Percentiles rank a stretch among this genome's conserved stretches.
Evolutionary conservation across 805 yeast genomes (phyloP).

Genomic region (Pichia gijzeniarum): DNA sequence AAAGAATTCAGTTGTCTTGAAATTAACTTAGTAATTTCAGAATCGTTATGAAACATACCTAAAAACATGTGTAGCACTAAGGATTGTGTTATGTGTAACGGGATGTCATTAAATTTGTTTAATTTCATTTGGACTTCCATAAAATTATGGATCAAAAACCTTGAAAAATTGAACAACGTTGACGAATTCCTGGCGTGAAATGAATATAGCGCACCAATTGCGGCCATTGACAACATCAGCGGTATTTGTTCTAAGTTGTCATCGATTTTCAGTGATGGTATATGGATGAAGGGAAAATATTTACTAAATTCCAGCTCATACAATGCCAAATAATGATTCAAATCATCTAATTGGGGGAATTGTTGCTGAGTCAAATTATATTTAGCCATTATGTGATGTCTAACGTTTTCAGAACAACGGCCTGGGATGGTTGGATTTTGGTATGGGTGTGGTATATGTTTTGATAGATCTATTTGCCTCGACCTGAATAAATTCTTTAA

Average conservation of each 20-base stretch:
- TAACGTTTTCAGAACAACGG: constrained; percentile 44
- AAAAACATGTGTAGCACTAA: constrained; percentile 49
- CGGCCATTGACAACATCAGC: constrained; percentile 69
- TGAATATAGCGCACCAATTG: constrained; percentile 83
- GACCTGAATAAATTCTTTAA: constrained; percentile 56
- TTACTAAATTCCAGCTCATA: constrained; percentile 73
- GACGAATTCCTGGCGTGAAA: constrained; percentile 75
- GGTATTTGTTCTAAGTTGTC: constrained; percentile 52
- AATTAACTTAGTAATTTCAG: constrained; percentile 42
- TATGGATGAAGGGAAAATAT: constrained; percentile 80
- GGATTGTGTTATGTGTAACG: constrained; percentile 51
- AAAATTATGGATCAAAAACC: constrained; percentile 58
- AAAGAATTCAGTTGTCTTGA: constrained; percentile 48
- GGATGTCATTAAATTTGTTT: constrained; percentile 48
- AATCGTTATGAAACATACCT: constrained; percentile 50
- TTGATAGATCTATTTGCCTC: constrained; percentile 60
- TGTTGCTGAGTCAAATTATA: constrained; percentile 51
- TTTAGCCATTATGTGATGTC: constrained; percentile 45
- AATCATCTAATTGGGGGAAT: constrained; percentile 69
- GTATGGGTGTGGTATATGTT: constrained; percentile 34
- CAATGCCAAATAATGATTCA: constrained; percentile 69
- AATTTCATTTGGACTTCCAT: constrained; percentile 45
- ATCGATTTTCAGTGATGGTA: constrained; percentile 48
- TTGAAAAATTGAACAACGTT: constrained; percentile 59
- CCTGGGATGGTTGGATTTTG: constrained; percentile 27